Base-by-base conservation (phyloP, 2,329 filamentous ascomycete genomes). In the Bipolaris cookei region DNA sequence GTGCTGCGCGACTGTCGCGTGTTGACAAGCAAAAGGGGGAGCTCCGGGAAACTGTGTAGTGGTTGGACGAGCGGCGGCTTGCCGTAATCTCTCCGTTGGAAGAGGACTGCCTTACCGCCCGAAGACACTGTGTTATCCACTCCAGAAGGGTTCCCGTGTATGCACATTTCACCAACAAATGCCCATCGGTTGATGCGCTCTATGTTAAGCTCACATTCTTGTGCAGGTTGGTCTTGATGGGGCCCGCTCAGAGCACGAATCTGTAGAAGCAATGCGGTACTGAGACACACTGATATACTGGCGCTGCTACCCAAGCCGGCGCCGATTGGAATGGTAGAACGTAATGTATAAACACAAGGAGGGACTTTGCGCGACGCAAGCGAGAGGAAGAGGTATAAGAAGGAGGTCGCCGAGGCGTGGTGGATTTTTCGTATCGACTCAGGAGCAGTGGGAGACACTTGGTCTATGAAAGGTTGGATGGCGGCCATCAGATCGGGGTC, bases 161-260 rank as follows among this genome's bases (percentile, higher is more conserved):
- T 97, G 78, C 92, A 95, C 87, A 98, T 90, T 76, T 99, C 95
- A 21, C 90, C 90, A 0, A 99, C 95, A 76, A 97, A 98, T 0
- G 95, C 93, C 95, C 96, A 99, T 60, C 90, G 86, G 77, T 99
- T 99, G 79, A 99, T 97, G 62, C 94, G 88, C 79, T 98, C 93
- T 28, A 98, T 85, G 74, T 99, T 94, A 41, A 92, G 78, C 58
- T 90, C 88, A n/a, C 91, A 91, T 78, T 99, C 95, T 52, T 92
- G 88, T 0, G 87, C 79, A 3, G 92, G 91, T 76, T 98, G 94
- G 69, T 98, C 94, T 0, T 91, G 90, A 73, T 98, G 94, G 1
- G 95, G 95, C 0, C 92, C 92, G 1, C 92, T 90, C 5, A 99
- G 83, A 2, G 93, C 91, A 49, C 93, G 89, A 62, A 96, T 89